Evolutionary conservation across 176 grass and related monocot species (phyloP).

Genomic region (Hordeum marinum): DNA sequence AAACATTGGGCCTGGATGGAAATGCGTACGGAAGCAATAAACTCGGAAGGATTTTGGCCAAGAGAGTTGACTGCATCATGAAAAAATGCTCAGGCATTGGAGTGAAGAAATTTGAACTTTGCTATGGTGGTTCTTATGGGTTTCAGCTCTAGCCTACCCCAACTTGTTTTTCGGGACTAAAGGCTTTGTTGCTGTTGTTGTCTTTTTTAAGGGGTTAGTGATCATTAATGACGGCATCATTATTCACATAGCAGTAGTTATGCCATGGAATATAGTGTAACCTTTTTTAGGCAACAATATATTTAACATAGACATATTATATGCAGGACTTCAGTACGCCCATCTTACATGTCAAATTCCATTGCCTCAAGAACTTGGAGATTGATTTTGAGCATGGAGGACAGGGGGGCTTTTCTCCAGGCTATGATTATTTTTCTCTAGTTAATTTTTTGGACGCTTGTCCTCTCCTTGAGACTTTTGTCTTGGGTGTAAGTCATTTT

Average conservation of each 20-base stretch:
- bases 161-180: not conserved
- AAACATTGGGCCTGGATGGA: no score
- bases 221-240: not conserved
- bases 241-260: not conserved
- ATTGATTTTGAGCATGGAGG: not conserved
- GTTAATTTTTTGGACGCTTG: not conserved
- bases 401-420: not conserved
- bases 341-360: not conserved
- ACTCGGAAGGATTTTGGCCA: no score
- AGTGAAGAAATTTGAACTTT: no score
- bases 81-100: no score
- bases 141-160: no score
- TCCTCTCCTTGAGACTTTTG: not conserved
- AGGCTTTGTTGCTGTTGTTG: not conserved
- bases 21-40: no score
- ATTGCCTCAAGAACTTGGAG: not conserved
- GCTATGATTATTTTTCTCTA: not conserved
- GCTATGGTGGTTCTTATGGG: no score
- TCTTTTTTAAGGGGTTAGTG: not conserved
- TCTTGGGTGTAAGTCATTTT: not conserved
- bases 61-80: no score
- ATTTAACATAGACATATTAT: not conserved
- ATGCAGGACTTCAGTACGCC: not conserved
- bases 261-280: not conserved
- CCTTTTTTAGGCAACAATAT: not conserved